Evolutionary conservation across 169 alveolate genomes (phyloP), one percentile per base, ranked within the genome.

Genomic region (Eimeria acervulina): DNA sequence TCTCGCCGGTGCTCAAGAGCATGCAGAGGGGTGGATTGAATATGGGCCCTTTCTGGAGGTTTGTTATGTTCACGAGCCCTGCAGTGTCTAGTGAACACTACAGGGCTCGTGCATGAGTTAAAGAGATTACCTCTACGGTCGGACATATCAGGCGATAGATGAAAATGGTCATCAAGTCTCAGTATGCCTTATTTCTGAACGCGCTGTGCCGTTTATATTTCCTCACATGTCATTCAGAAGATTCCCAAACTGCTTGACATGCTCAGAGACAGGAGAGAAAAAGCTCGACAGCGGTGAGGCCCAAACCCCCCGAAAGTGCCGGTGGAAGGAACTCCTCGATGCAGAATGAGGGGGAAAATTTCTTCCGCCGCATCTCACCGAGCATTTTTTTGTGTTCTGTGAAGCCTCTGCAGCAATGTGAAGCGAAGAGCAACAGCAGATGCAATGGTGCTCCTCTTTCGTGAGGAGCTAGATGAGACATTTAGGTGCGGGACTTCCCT

Each of bases 1-100:
- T n/a, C 94, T 93, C 38, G 87, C 96, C 72, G 93, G 93, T 26
- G 96, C 96, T 59, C 96, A 93, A 74, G 96, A 93, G 36, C 84
- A 93, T 21, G 68, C 78, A 6, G 91, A 66, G 23, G 96, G 96
- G 10, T 93, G 81, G 93, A 93, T 93, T 52, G 85, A 66, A 51
- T 93, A 93, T n/a, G 44, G 68, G 51, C 93, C 84, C 5, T 93
- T 81, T 55, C 80, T 93, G 40, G 89, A 63, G 94, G 96, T 93
- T 13, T 13, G 94, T 21, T n/a, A 0, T 47, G 59, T 28, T 2
- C 40, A 26, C 12, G 59, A 51, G 59, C 59, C 59, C 7, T 51
- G 59, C n/a, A n/a, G n/a, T n/a, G n/a, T n/a, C n/a, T n/a, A n/a
- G n/a, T n/a, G n/a, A n/a, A n/a, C 40, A 13, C 2, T 1, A 17